Conservation (phyloP, 805 yeast species). For the Candida ficus region DNA sequence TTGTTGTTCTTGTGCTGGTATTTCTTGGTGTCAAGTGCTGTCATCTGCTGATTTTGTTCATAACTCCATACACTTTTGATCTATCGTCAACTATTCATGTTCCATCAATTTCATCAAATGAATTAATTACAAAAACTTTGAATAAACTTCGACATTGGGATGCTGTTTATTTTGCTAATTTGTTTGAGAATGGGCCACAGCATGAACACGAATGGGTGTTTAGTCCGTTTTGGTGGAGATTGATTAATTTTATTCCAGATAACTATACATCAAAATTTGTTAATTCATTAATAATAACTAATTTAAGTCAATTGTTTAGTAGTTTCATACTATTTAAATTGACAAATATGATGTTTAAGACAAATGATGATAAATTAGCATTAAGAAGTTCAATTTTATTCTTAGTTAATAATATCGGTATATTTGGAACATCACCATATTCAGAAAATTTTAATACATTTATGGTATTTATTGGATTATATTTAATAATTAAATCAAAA, state of each 20-base stretch:
- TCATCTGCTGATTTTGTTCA: constrained; percentile 1
- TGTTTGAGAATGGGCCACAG: constrained; percentile 41
- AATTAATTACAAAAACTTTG: not conserved
- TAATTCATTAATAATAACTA: constrained; percentile 45
- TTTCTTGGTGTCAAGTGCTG: constrained; percentile 1
- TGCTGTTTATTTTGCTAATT: constrained; percentile 64
- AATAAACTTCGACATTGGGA: constrained; percentile 77
- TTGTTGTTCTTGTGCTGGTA: not conserved
- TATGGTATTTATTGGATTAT: constrained; percentile 49
- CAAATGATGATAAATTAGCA: constrained; percentile 24
- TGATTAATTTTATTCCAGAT: constrained; percentile 30
- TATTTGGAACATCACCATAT: constrained; percentile 69
- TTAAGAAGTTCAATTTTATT: constrained; percentile 40
- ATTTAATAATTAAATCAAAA: no score
- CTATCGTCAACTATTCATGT: constrained; percentile 3
- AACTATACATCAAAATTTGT: constrained; percentile 30
- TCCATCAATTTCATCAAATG: not conserved
- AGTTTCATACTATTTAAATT: constrained; percentile 44
- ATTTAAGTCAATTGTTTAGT: constrained; percentile 46
- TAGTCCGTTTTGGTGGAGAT: constrained; percentile 68
- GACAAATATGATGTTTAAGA: constrained; percentile 34
- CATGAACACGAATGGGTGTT: constrained; percentile 92
- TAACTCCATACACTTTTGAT: constrained; percentile 6
- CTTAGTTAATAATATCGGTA: constrained; percentile 71
- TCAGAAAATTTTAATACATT: constrained; percentile 70